Base-by-base conservation (phyloP, 1,284 basidiomycete genomes). In the Irpex sp. region DNA sequence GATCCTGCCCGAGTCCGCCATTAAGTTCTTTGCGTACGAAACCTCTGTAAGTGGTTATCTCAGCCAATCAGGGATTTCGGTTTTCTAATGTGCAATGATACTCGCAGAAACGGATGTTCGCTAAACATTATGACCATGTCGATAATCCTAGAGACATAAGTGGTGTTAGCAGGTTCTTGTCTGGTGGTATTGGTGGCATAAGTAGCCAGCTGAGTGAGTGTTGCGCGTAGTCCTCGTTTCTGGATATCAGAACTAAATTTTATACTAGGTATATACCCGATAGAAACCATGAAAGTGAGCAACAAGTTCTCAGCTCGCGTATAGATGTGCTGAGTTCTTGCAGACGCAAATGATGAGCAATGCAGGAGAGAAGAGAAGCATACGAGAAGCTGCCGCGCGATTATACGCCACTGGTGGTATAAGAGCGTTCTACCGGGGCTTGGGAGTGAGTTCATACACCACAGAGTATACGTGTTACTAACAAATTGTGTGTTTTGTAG, bases 1-100 rank as follows among this genome's bases (percentile, higher is more conserved):
- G 80, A 98, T 99, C 69, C 93, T 98, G 69, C 97, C 91, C 37
- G 96, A 98, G 80, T 96, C 92, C 52, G 97, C 97, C 17, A 98
- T 99, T 85, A 99, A 98, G 78, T 99, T 99, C 79, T 88, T 97
- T 70, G 79, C 92, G 5, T 99, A 98, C 76, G 97, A 99, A 78
- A 93, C 93, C 66, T 88, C 93, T 61, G 92, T 94, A 70, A 76
- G 87, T 85, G 8, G 60, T 62, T 68, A 40, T 36, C n/a, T 61
- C 51, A 63, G 64, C 65, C 47, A 51, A 21, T 58, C 64, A 69
- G 55, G 62, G 40, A 19, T 40, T 49, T 61, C 60, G 64, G 68
- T 2, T 21, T 62, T 17, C 38, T 36, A 51, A 48, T 13, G 26
- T 31, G n/a, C 44, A 47, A 15, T 19, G 19, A 17, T 38, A 58